These are phyloP conservation scores for Plasmodium reichenowi DNA, from an alignment of 169 alveolate genomes.

Conservation along the genomic window DNA sequence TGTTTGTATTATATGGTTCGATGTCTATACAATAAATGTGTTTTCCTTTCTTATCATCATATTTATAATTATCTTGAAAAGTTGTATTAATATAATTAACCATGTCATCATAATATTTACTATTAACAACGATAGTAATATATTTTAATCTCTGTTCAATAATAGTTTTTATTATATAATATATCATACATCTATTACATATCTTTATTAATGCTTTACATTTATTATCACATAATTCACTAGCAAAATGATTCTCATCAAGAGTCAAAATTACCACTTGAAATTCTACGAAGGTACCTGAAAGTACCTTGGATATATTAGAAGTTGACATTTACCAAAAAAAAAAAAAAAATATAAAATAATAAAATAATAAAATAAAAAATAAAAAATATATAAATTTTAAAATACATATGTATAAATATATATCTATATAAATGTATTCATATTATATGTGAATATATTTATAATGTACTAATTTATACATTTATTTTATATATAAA, in stretches of 20 bases:
- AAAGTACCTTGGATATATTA: constrained; percentile 26
- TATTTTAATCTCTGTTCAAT: constrained; percentile 60
- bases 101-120: constrained; percentile 61
- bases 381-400: neutral
- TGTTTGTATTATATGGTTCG: constrained; percentile 29
- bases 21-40: constrained; percentile 55
- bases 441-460: too few species aligned
- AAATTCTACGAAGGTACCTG: constrained; percentile 53
- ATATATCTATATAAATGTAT: too few species aligned
- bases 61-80: constrained; percentile 46
- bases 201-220: constrained; percentile 62
- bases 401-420: too few species aligned
- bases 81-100: constrained; percentile 31
- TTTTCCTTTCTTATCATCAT: constrained; percentile 52
- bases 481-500: too few species aligned
- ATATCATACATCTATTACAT: constrained; percentile 50
- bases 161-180: constrained; percentile 38
- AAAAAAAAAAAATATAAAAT: neutral
- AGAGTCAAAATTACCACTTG: constrained; percentile 57
- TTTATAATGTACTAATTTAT: too few species aligned
- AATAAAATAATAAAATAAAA: neutral
- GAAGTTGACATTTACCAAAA: neutral
- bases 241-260: constrained; percentile 54
- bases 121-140: constrained; percentile 50
- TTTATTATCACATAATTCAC: constrained; percentile 49